A percentile compares a stretch with the other conserved stretches of the same genome.
These are phyloP conservation scores for Camellia granthamiana DNA, from an alignment of 148 eudicot species.

Conservation along the genomic window DNA sequence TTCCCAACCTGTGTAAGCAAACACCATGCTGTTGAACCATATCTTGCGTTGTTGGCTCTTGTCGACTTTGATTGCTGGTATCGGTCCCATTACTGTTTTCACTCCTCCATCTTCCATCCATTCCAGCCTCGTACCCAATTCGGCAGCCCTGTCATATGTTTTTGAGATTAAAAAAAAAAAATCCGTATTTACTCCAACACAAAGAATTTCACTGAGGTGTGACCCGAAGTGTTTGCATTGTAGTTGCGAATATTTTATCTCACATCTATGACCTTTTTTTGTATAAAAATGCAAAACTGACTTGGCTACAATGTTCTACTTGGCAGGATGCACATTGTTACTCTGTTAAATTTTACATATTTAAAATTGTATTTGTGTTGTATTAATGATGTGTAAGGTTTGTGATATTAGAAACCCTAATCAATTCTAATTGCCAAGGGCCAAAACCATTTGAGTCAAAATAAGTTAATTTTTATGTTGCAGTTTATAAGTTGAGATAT, in stretches of 20 bases:
- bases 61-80: conserved; percentile 66
- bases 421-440: neutral
- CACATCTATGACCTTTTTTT: too few species aligned
- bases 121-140: conserved; percentile 76
- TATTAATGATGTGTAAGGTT: too few species aligned
- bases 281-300: neutral
- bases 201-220: neutral
- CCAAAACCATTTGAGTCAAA: neutral
- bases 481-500: too few species aligned
- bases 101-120: conserved; percentile 68
- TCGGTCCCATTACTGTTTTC: conserved; percentile 78
- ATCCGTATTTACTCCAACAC: neutral
- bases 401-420: neutral
- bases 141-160: conserved; percentile 55
- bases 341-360: neutral
- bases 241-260: too few species aligned
- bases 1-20: conserved; percentile 76
- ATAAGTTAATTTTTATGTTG: neutral
- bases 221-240: too few species aligned
- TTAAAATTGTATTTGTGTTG: too few species aligned
- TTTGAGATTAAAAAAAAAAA: neutral
- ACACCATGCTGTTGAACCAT: conserved; percentile 94
- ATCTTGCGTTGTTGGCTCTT: conserved; percentile 58
- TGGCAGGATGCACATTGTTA: neutral
- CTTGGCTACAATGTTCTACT: neutral